A percentile compares a stretch with the other conserved stretches of the same genome.
These are phyloP conservation scores for Ballota nigra DNA, from an alignment of 257 asterid species.

Conservation along the genomic window DNA sequence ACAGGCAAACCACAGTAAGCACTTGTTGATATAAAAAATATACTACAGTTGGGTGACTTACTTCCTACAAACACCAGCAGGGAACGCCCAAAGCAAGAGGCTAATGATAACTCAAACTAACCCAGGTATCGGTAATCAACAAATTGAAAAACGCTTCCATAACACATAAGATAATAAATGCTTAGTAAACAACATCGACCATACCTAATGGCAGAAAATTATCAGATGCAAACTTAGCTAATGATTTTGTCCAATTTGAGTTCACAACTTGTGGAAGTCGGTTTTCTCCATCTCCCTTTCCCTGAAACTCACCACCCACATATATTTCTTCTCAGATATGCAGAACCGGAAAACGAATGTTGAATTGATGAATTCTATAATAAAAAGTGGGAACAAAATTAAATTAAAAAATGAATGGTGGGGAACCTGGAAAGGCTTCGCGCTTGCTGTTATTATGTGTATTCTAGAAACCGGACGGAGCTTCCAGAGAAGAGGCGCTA, in stretches of 20 bases:
- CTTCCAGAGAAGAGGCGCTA: conserved; percentile 18
- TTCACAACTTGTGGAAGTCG: conserved; percentile 24
- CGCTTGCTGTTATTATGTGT: conserved; percentile 41
- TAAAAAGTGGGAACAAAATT: neutral
- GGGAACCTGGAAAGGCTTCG: conserved; percentile 44
- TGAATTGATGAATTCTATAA: neutral
- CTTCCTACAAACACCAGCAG: neutral
- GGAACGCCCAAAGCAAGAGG: neutral
- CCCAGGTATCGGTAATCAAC: neutral
- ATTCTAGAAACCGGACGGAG: conserved; percentile 34
- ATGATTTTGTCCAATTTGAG: conserved; percentile 44
- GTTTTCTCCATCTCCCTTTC: conserved; percentile 39
- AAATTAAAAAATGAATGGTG: neutral
- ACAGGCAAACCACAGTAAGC: neutral
- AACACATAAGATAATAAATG: neutral
- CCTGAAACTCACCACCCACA: conserved; percentile 43
- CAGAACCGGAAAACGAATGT: neutral
- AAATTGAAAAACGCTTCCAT: neutral
- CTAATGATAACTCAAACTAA: too few species aligned
- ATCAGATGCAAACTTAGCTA: conserved; percentile 48
- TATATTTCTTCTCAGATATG: conserved; percentile 11
- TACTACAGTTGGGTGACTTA: neutral
- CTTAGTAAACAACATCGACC: neutral
- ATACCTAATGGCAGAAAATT: conserved; percentile 84
- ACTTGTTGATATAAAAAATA: neutral